Base-by-base conservation (phyloP, 306 rosid genomes). In the Vicia sativa region DNA sequence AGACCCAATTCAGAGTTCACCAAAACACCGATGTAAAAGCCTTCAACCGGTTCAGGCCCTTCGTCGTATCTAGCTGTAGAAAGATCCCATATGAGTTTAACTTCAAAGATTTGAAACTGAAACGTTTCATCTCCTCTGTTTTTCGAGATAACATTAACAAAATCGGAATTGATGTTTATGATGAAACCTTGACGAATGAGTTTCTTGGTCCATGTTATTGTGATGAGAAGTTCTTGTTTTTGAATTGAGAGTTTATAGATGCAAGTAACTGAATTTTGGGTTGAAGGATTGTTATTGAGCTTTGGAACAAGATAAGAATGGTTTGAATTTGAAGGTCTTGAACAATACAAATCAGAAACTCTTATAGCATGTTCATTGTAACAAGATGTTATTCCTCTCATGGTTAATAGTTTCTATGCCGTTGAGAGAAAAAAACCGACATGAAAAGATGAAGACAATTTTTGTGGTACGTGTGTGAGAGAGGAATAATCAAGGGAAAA, bases 371-470 rank as follows among this genome's bases (percentile, higher is more conserved):
- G 95, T 48, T 90, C 95, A 48, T 76, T 93, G 85, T 93, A 93
- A 83, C 98, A 93, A 43, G 91, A 85, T 16, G 93, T 82, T 78
- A 93, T 70, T 57, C 91, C 84, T 78, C 88, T 92, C 96, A 88
- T 89, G 26, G 14, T 31, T 49, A 35, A 14, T 21, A 54, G 39
- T 54, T 7, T 61, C 2, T 64, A 29, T 46, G 60, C 5, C 49
- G 59, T 38, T 74, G 52, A 62, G 52, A 62, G 44, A 64, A 64
- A 63, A 29, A 38, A 76, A 38, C 60, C 29, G 65, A 56, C 83
- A 72, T 66, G 60, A 63, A 52, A 67, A 29, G 77, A 48, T 31
- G 11, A 16, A 55, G 65, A 48, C 61, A 53, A 48, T 6, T 57
- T 57, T 14, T 41, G 72, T 66, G 31, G 60, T 31, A 23, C 29